Evolutionary conservation across 2,329 filamentous ascomycete genomes (phyloP).

Genomic region (Samsoniella hepiali): DNA sequence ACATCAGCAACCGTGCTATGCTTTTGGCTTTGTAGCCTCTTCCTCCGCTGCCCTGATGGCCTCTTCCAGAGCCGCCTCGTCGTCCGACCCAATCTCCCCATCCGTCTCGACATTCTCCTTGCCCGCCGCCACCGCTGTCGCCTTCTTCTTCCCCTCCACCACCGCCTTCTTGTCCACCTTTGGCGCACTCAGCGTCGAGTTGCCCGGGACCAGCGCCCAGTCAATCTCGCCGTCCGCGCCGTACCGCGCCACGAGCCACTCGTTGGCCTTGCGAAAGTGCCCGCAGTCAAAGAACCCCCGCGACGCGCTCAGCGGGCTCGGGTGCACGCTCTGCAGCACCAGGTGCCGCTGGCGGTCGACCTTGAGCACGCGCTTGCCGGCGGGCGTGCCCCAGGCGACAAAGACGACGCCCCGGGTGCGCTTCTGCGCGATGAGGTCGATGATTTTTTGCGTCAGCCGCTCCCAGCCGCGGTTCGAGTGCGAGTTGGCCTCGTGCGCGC

Average conservation of each 20-base stretch:
- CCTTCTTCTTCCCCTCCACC: constrained; percentile 24
- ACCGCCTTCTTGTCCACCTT: constrained; percentile 19
- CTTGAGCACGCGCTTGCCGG: constrained; percentile 72
- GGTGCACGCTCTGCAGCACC: constrained; percentile 84
- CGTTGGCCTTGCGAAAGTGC: constrained; percentile 78
- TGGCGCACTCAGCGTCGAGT: constrained; percentile 31
- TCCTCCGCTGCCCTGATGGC: constrained; percentile 33
- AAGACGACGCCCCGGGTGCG: constrained; percentile 84
- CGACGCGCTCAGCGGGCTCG: constrained; percentile 83
- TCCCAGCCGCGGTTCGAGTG: constrained; percentile 92
- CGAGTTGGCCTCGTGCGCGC: constrained; percentile 80
- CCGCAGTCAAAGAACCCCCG: constrained; percentile 80
- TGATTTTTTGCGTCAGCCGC: constrained; percentile 83
- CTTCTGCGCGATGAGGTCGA: constrained; percentile 78
- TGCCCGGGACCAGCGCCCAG: constrained; percentile 62
- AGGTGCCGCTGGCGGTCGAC: constrained; percentile 73
- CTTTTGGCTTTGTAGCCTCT: constrained; percentile 9
- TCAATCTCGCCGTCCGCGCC: constrained; percentile 79
- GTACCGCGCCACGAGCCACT: constrained; percentile 78
- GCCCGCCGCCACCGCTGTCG: constrained; percentile 20
- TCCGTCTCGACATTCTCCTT: constrained; percentile 17
- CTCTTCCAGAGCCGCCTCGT: constrained; percentile 38
- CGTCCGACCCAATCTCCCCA: constrained; percentile 34
- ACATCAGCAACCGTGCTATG: not conserved
- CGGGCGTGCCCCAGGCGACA: constrained; percentile 87